These are phyloP conservation scores for Arabis alpina DNA, from an alignment of 345 rosid species.

Conservation along the genomic window DNA sequence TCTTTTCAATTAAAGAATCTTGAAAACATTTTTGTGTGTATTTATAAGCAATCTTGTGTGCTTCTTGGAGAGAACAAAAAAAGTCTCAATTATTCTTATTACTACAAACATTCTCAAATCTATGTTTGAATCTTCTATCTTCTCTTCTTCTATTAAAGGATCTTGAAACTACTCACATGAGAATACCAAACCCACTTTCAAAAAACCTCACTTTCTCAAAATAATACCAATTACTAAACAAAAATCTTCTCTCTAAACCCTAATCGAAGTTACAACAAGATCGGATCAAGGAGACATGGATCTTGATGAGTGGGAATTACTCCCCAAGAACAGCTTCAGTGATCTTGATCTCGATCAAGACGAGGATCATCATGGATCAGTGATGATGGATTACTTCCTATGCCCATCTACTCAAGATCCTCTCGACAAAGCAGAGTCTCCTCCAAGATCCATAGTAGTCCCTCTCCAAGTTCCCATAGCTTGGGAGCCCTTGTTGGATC, in stretches of 20 bases:
- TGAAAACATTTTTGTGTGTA: constrained; percentile 17
- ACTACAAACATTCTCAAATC: constrained; percentile 16
- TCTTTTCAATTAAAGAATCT: neutral
- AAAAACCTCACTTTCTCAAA: constrained; percentile 26
- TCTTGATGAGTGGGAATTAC: constrained; percentile 88
- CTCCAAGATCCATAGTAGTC: constrained; percentile 33
- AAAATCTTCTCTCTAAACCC: constrained; percentile 25
- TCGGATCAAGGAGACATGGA: constrained; percentile 54
- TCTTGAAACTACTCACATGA: constrained; percentile 30
- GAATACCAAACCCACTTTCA: constrained; percentile 35
- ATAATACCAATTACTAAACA: neutral
- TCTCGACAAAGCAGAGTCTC: constrained; percentile 30
- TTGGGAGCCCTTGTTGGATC: constrained; percentile 50
- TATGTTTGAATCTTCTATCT: constrained; percentile 29
- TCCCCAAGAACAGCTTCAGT: constrained; percentile 53
- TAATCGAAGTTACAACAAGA: constrained; percentile 1
- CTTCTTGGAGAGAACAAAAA: neutral
- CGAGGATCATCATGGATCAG: constrained; percentile 39
- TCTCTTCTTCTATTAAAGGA: constrained; percentile 30
- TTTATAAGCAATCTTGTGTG: neutral
- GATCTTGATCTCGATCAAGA: constrained; percentile 50
- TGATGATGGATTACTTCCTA: constrained; percentile 63
- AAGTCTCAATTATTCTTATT: constrained; percentile 3
- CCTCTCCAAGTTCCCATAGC: constrained; percentile 66
- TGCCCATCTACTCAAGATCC: constrained; percentile 52